Base-by-base conservation (phyloP, 805 yeast species). In the Hanseniaspora pseudoguilliermondii region DNA sequence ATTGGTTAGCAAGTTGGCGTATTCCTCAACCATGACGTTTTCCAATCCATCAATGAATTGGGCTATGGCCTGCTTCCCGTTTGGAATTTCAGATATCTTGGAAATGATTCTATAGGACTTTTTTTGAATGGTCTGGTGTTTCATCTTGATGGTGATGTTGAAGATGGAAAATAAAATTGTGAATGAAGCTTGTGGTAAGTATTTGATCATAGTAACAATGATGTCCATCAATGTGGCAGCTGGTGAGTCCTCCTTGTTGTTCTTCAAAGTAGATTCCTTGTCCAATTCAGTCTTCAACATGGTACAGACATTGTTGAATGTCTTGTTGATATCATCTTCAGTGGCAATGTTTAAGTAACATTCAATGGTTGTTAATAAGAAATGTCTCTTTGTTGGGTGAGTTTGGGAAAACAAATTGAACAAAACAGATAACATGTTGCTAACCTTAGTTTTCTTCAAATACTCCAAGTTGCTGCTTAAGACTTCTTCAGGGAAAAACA, bases 391-490 rank as follows among this genome's bases (percentile, higher is more conserved):
- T 54, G 86, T 93, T 40, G 93, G 84, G 47, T 80, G 71, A 11
- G 97, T 89, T 61, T 89, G 90, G n/a, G 91, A 80, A 69, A 86
- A 93, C 18, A 93, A 95, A 64, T 93, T 93, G 75, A 91, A 87
- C 51, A 93, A 73, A 21, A 89, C 96, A 13, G 95, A 84, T 52
- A 93, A 73, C 50, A 93, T 66, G 60, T 93, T 90, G 5, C 86
- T 70, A 5, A 95, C 80, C 60, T 79, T 83, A 0, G 79, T 55
- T 16, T 29, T 42, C 0, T 86, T 71, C 57, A 91, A 71, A 62
- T 79, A 86, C 59, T 78, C 77, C 54, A 89, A 60, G 62, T 84
- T 82, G 49, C 74, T 63, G 54, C 71, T 65, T 2, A 96, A 78
- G 57, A 77, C 73, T 15, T 69, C 69, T 27, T 75, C 69, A 15